These are phyloP conservation scores for Sclerotinia nivalis DNA, from an alignment of 2,329 filamentous ascomycete genomes.

Conservation along the genomic window DNA sequence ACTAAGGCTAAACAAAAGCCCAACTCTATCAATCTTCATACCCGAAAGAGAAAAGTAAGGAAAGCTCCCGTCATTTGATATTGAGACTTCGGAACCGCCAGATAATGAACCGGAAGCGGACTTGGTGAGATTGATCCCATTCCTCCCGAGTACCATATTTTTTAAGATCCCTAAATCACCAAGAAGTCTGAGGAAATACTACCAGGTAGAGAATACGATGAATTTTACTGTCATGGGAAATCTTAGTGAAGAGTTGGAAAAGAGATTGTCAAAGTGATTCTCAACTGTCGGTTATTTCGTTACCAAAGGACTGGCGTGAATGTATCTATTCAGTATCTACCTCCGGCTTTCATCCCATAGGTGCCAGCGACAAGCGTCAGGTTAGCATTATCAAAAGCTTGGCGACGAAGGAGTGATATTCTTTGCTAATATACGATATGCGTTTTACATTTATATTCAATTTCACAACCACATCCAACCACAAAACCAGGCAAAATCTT, in stretches of 20 bases:
- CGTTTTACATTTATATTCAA: rapidly evolving
- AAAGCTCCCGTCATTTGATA: too few species aligned
- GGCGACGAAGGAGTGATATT: neutral
- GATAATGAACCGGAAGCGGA: neutral
- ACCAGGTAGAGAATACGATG: neutral
- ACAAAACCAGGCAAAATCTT: neutral
- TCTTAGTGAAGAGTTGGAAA: neutral
- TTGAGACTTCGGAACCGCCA: neutral
- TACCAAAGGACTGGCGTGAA: neutral
- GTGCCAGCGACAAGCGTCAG: neutral
- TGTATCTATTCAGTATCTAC: neutral
- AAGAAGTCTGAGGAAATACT: neutral
- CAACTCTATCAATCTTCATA: too few species aligned
- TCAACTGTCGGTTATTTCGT: neutral
- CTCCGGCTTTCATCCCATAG: neutral
- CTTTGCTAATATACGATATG: neutral
- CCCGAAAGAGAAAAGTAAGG: neutral
- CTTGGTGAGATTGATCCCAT: neutral
- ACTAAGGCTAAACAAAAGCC: neutral
- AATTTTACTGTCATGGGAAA: neutral
- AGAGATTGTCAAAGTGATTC: neutral
- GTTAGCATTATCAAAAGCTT: neutral
- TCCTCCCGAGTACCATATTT: neutral
- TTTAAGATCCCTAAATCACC: neutral
- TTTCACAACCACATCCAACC: neutral